Evolutionary conservation across 192 early-diverging fungal species (phyloP), one percentile per base, ranked within the genome.

Genomic region (Mortierella hygrophila): DNA sequence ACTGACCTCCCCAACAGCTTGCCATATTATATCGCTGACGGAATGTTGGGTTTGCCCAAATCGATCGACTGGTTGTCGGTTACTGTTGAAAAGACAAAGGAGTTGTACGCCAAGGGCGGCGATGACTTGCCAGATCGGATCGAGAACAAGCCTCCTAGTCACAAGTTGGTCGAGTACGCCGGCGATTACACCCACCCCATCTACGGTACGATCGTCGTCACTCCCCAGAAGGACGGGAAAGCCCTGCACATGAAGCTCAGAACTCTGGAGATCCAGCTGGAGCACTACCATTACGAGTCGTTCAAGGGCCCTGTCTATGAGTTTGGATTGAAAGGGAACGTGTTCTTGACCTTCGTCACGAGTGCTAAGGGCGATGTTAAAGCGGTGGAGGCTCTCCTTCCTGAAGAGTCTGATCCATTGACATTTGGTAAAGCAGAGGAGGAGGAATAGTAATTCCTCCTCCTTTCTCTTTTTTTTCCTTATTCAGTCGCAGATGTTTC

Each of bases 261-360:
- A 26, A 65, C 10, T 13, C 60, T 44, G 49, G 76, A 78, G 20
- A 32, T 40, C 20, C 65, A 52, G 54, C 23, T 83, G 69, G 76
- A 78, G 21, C 82, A 83, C 42, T 78, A 78, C 23, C 77, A 79
- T 15, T 79, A 40, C 16, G 77, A 79, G 23, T 79, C 77, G 7
- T 79, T 79, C 26, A 72, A 9, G n/a, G 55, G 52, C 13, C 5
- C 32, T 15, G n/a, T 71, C 13, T 20, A 29, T 29, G 2, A 29
- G 3, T 79, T 68, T 16, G 21, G n/a, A 10, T 2, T 44, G 2
- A 71, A 26, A 32, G 49, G 38, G 15, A 21, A 6, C 0, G 23
- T 40, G 3, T 18, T 79, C 11, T 52, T 79, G 23, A 79, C 70
- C 20, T 79, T 79, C 42, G 29, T 57, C 23, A 72, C 77, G 5